A percentile compares a stretch with the other conserved stretches of the same genome.
Evolutionary conservation across 805 yeast genomes (phyloP).

Genomic region (Barnettozyma pratensis): DNA sequence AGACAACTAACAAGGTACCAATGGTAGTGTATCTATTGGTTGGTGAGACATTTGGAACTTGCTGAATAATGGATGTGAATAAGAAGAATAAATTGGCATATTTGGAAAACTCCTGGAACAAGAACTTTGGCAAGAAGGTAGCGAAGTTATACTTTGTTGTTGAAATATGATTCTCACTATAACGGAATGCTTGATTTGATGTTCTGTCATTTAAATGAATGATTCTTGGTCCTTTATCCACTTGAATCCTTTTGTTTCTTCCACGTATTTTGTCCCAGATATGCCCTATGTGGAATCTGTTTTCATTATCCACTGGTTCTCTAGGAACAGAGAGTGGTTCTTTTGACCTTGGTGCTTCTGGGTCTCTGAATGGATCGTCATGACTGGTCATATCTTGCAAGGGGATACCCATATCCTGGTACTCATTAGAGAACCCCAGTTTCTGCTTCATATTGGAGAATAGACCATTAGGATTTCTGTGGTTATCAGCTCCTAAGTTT

Average conservation of each 20-base stretch:
- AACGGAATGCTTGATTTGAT: slow-evolving; percentile 51
- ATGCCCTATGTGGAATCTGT: slow-evolving; percentile 32
- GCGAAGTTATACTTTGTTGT: slow-evolving; percentile 94
- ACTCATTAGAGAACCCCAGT: slow-evolving; percentile 20
- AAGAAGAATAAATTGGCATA: slow-evolving; percentile 93
- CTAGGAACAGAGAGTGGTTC: slow-evolving; percentile 6
- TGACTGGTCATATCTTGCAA: slow-evolving; percentile 16
- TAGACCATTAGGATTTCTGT: slow-evolving; percentile 8
- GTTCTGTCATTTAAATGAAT: slow-evolving; percentile 61
- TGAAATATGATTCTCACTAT: slow-evolving; percentile 78
- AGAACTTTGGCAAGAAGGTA: slow-evolving; percentile 89
- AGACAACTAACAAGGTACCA: slow-evolving; percentile 80
- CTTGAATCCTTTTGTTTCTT: slow-evolving; percentile 7
- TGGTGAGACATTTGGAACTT: slow-evolving; percentile 94
- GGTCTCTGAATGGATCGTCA: slow-evolving; percentile 24
- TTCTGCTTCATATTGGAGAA: slow-evolving; percentile 19
- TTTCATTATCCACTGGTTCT: slow-evolving; percentile 28
- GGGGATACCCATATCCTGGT: slow-evolving; percentile 25
- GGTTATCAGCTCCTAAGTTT: slow-evolving; percentile 17
- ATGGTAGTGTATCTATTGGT: slow-evolving; percentile 94
- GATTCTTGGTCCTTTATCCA: slow-evolving; percentile 48
- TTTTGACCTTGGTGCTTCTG: neutral
- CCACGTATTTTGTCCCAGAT: slow-evolving; percentile 34
- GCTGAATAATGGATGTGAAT: slow-evolving; percentile 90
- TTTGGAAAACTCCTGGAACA: slow-evolving; percentile 94